These are phyloP conservation scores for Tricholoma furcatifolium DNA, from an alignment of 768 basidiomycete genomes.

Conservation along the genomic window DNA sequence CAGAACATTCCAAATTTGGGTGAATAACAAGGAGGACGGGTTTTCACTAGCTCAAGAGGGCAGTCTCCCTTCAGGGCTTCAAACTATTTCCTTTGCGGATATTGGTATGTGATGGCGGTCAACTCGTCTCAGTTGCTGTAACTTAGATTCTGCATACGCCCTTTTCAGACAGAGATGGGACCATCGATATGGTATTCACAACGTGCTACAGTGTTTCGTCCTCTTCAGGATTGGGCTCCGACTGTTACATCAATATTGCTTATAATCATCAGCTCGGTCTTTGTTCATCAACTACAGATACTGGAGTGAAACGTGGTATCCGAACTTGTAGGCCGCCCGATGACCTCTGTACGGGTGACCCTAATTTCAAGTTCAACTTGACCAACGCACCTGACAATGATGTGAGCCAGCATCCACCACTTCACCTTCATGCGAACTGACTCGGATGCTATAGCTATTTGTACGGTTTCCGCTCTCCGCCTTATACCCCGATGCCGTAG, in stretches of 20 bases:
- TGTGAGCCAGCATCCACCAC: conserved; percentile 30
- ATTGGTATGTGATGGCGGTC: conserved; percentile 53
- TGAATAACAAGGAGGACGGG: conserved; percentile 76
- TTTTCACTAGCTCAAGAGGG: conserved; percentile 71
- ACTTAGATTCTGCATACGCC: conserved; percentile 1
- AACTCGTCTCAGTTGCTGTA: not conserved
- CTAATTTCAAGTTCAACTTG: conserved; percentile 77
- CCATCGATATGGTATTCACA: conserved; percentile 92
- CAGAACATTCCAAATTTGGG: conserved; percentile 87
- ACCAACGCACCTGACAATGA: conserved; percentile 46
- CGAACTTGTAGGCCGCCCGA: conserved; percentile 72
- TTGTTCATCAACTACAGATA: conserved; percentile 59
- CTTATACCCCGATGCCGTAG: conserved; percentile 51
- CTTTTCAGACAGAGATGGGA: conserved; percentile 83
- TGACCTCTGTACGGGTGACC: conserved; percentile 80
- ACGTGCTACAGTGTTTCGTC: conserved; percentile 74
- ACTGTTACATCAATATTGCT: conserved; percentile 86
- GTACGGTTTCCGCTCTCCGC: conserved; percentile 62
- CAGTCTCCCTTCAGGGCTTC: conserved; percentile 70
- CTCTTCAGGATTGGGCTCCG: conserved; percentile 66
- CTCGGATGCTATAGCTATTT: conserved; percentile 46
- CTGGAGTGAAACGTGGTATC: conserved; percentile 46
- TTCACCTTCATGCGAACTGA: not conserved
- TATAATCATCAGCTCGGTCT: conserved; percentile 90
- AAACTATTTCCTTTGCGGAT: conserved; percentile 86